Conservation (phyloP, 352 stramenopile species). For the Elongisporangium undulatum region DNA sequence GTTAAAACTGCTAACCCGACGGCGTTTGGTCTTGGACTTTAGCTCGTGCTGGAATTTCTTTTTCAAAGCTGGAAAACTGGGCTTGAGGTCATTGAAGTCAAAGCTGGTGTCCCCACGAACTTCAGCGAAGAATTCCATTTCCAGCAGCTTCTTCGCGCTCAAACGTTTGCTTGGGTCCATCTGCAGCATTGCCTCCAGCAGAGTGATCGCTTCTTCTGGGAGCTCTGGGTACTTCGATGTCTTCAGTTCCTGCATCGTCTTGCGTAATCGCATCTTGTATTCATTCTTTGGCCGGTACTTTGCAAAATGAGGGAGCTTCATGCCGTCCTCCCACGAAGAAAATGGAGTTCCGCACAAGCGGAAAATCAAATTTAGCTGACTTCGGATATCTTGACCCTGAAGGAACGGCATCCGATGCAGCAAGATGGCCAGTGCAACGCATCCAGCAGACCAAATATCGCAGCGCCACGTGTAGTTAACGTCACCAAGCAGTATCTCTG, state of each 20-base stretch:
- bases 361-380: slow-evolving; percentile 78
- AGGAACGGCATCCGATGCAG: slow-evolving; percentile 63
- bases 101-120: slow-evolving; percentile 19
- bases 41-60: slow-evolving; percentile 58
- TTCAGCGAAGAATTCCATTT: slow-evolving; percentile 58
- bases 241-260: slow-evolving; percentile 68
- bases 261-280: slow-evolving; percentile 71
- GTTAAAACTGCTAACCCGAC: slow-evolving; percentile 11
- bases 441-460: slow-evolving; percentile 76
- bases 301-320: slow-evolving; percentile 51
- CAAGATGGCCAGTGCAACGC: slow-evolving; percentile 58
- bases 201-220: slow-evolving; percentile 42
- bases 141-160: slow-evolving; percentile 45
- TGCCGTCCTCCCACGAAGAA: slow-evolving; percentile 40
- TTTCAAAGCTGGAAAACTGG: slow-evolving; percentile 51
- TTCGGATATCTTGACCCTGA: slow-evolving; percentile 48
- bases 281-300: slow-evolving; percentile 64
- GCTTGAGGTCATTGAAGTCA: slow-evolving; percentile 37
- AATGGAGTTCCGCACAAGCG: slow-evolving; percentile 68
- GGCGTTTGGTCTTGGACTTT: slow-evolving; percentile 36
- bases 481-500: slow-evolving; percentile 71
- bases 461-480: slow-evolving; percentile 61
- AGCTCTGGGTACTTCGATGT: slow-evolving; percentile 43
- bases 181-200: slow-evolving; percentile 76
- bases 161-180: slow-evolving; percentile 58